Evolutionary conservation across 2,329 filamentous ascomycete genomes (phyloP), one percentile per base, ranked within the genome.

Genomic region (Trichoderma atrobrunneum): DNA sequence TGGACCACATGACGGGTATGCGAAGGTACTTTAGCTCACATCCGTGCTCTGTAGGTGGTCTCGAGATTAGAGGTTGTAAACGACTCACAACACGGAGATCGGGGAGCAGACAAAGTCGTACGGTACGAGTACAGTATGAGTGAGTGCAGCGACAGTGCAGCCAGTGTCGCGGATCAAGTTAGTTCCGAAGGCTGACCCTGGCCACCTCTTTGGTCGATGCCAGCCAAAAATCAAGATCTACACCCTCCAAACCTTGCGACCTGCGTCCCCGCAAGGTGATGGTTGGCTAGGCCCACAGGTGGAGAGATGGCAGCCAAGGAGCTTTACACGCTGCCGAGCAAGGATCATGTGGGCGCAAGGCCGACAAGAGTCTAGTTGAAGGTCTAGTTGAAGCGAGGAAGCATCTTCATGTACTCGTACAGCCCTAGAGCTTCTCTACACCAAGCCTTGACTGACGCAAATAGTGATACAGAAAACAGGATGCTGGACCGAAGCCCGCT

Each of bases 181-280:
- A 72, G 28, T 48, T 69, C 57, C 71, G 71, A 63, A 24, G 43
- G 30, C 39, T 57, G 43, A 68, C 64, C 71, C 71, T 48, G 43
- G 59, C n/a, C 43, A 48, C n/a, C 36, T 18, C n/a, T 30, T 32
- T 73, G 57, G 68, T 74, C 79, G 81, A 82, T 82, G 80, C 77
- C 76, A 74, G 74, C 70, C 75, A 74, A 78, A 82, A 82, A 78
- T n/a, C 75, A 73, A 82, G 81, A 82, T 82, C 74, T 54, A 26
- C 56, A 24, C 54, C 68, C 63, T 51, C 59, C 26, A 28, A 48
- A 54, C 36, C 69, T 65, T 51, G 60, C 36, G 28, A 30, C 60
- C 51, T 60, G 48, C 26, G 61, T 26, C 69, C 69, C 69, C 61
- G 54, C 69, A 71, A 51, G 28, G 26, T 26, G 12, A 21, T 14